These are phyloP conservation scores for Aspergillus oerlinghausenensis DNA, from an alignment of 2,329 filamentous ascomycete species.

Conservation along the genomic window DNA sequence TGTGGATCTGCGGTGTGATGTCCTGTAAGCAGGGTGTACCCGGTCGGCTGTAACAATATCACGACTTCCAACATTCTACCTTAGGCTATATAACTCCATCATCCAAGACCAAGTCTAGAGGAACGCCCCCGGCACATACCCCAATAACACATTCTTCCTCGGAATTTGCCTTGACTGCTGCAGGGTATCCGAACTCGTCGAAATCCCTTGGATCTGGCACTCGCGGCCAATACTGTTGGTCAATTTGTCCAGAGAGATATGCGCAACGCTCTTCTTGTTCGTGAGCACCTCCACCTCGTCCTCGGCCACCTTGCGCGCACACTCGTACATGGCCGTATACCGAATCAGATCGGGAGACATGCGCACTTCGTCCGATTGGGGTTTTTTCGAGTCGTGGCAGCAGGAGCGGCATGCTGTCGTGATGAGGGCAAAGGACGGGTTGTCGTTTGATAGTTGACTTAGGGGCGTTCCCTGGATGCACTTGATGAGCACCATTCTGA, in stretches of 20 bases:
- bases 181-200: background rate
- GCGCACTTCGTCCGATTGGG: background rate
- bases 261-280: background rate
- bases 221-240: background rate
- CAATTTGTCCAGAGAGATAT: background rate
- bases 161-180: background rate
- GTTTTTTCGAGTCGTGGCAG: background rate
- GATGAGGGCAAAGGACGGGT: background rate
- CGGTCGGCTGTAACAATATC: background rate
- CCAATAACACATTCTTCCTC: background rate
- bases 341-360: background rate
- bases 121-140: background rate
- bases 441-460: background rate
- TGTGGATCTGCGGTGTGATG: conserved; percentile 8
- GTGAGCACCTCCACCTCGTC: background rate
- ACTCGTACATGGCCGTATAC: background rate
- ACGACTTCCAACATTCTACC: background rate
- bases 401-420: background rate
- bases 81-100: background rate
- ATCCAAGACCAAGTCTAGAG: background rate
- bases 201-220: background rate
- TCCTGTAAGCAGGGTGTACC: background rate
- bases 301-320: background rate
- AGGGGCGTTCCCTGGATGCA: background rate
- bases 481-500: background rate